Base-by-base conservation (phyloP, 805 yeast genomes). In the Saccharomyces paradoxus region DNA sequence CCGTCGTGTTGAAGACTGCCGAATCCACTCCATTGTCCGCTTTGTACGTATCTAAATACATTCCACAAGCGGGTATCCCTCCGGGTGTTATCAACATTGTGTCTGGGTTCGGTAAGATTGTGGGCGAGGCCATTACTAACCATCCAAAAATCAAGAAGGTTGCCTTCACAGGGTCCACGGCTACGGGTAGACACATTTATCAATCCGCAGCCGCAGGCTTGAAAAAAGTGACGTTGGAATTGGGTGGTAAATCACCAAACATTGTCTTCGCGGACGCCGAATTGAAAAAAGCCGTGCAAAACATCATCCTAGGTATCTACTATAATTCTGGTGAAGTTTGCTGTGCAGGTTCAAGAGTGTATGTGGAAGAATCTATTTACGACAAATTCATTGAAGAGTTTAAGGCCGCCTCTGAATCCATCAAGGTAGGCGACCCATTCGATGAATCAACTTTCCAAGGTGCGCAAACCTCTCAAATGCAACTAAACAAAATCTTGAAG, bases 231-330 rank as follows among this genome's bases (percentile, higher is more conserved):
- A 91, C 97, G 48, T 80, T 91, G 69, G 98, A 91, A 77, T 83
- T 90, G 65, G 98, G 98, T 69, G 98, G 98, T 70, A 91, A 91
- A 77, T 90, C 97, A 32, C 96, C 98, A 66, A 84, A 87, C 73
- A 83, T 91, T 63, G 84, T 91, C 50, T 89, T 87, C 68, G 84
- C 85, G 66, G 97, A 91, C 69, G 91, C 92, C 54, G 83, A 91
- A 71, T 69, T 91, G 56, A 83, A 85, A 54, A 77, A 78, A 66
- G 87, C 97, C 51, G 86, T 88, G 51, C 78, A 84, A 63, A 81
- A 83, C 78, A 83, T 89, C 62, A 79, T 87, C 55, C 70, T 79
- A 55, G 97, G 96, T 72, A 90, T 91, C 67, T 89, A 85, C 79
- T 89, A 81, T 81, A 91, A 91, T 79, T 84, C 91, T 67, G 98